Evolutionary conservation across 2,329 filamentous ascomycete genomes (phyloP), one percentile per base, ranked within the genome.

Genomic region (Alternaria sp.): DNA sequence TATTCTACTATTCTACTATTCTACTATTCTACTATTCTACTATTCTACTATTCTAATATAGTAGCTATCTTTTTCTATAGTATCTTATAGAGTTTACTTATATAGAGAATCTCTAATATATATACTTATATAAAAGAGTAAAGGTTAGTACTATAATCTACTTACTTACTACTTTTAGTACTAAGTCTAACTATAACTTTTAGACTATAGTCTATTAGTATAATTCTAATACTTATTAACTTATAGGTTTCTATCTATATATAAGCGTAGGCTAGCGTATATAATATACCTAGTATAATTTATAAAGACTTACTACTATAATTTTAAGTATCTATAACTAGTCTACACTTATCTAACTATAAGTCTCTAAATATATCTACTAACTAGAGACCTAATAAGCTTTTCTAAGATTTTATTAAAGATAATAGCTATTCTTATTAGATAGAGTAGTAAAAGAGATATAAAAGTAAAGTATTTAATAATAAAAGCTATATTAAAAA

Each of bases 401-500:
- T 26, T 65, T 6, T 54, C 21, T 45, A 15, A 59, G 32, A 45
- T 36, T 65, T 54, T 26, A 58, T 65, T 13, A 59, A 61, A 59
- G 54, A 65, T 3, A 61, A 52, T 30, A 52, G 49, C 44, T 45
- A 51, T 61, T 57, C 49, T 59, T 23, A 54, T 19, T 17, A 61
- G 54, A 61, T 25, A n/a, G 32, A 61, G 62, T 47, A 47, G 47
- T 25, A 47, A 46, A 17, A 57, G 8, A 58, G 46, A 36, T 62
- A 55, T 57, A 7, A 59, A 62, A 17, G 63, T 46, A 65, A 51
- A 56, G 23, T 62, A 30, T 65, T 65, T 30, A 65, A 65, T 56
- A 25, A 54, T 23, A 62, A 65, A 23, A 30, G 62, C n/a, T 7
- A 51, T 26, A 26, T 55, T n/a, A 45, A 15, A 6, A 36, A 62